Evolutionary conservation across 2,329 filamentous ascomycete species (phyloP).

Genomic region (Acrocalymma vagum): DNA sequence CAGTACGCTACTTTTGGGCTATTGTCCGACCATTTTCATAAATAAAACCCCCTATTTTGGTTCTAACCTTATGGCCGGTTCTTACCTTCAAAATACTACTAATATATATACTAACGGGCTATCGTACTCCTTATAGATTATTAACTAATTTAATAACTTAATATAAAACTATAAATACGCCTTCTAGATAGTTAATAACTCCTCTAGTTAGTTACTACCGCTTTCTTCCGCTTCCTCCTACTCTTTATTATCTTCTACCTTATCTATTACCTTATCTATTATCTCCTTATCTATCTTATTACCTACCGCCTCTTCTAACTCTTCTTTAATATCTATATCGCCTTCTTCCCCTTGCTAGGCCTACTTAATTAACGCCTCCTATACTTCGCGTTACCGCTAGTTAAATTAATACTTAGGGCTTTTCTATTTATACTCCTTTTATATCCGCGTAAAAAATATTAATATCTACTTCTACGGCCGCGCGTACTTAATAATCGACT

Average conservation of each 20-base stretch:
- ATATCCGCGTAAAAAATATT: constrained; percentile 25
- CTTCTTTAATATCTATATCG: background rate
- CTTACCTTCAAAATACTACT: constrained; percentile 30
- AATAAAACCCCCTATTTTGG: too few relatives aligned
- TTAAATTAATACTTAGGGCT: constrained; percentile 23
- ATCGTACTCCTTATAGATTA: constrained; percentile 22
- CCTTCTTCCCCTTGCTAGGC: constrained; percentile 4
- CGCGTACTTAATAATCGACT: constrained; percentile 12
- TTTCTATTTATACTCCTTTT: constrained; percentile 17
- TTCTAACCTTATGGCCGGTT: too few relatives aligned
- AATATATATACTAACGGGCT: constrained; percentile 25
- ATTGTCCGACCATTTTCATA: too few relatives aligned
- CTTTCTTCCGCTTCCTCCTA: constrained; percentile 7
- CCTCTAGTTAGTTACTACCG: constrained; percentile 4
- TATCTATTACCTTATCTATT: constrained; percentile 1
- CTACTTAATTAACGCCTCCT: constrained; percentile 13
- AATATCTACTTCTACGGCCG: constrained; percentile 23
- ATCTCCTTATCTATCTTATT: constrained; percentile 4
- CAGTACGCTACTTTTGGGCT: too few relatives aligned
- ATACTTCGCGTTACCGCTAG: constrained; percentile 16
- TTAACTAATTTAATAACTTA: constrained; percentile 21
- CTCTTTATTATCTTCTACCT: constrained; percentile 6
- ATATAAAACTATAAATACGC: constrained; percentile 29
- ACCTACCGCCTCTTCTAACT: constrained; percentile 1
- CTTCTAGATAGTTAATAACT: constrained; percentile 12